phyloP scores from a whole-genome alignment of 75 land plant genomes.

The Pseudotsuga menziesii region DNA sequence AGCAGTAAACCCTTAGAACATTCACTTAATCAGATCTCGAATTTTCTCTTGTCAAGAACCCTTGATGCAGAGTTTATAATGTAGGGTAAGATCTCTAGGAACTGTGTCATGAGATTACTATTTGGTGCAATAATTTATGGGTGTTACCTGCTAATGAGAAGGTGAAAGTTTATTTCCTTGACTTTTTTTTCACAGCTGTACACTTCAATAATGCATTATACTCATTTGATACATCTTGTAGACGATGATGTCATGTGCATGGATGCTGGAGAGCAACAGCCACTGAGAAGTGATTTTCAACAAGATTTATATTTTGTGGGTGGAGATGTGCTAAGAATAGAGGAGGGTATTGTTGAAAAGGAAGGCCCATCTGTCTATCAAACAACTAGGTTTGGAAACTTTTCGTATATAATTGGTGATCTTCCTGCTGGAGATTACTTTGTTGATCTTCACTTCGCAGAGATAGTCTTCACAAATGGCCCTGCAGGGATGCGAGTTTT shows the following conservation, averaged over 20 bases:
- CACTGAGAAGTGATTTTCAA: constrained; percentile 18
- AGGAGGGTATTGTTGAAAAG: constrained; percentile 34
- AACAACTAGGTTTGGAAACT: constrained; percentile 64
- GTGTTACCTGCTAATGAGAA: too few relatives aligned
- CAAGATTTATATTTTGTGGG: constrained; percentile 54
- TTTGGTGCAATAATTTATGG: too few relatives aligned
- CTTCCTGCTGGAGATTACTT: constrained; percentile 62
- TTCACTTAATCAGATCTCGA: too few relatives aligned
- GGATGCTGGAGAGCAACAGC: constrained; percentile 33
- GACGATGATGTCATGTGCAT: constrained; percentile 21
- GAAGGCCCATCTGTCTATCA: constrained; percentile 43
- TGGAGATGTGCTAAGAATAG: constrained; percentile 60
- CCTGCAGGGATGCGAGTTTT: constrained; percentile 74
- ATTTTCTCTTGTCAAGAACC: too few relatives aligned
- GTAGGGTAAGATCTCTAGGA: too few relatives aligned
- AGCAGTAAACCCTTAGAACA: too few relatives aligned
- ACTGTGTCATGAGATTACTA: too few relatives aligned
- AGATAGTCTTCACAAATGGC: constrained; percentile 62
- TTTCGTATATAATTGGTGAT: constrained; percentile 37
- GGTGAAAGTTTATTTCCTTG: too few relatives aligned
- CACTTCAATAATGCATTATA: too few relatives aligned
- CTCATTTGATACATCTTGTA: background rate
- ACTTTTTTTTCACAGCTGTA: too few relatives aligned
- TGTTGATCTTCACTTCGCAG: constrained; percentile 86
- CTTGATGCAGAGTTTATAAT: too few relatives aligned